These are phyloP conservation scores for Phyllosticta citriasiana DNA, from an alignment of 2,329 filamentous ascomycete genomes.

Conservation along the genomic window DNA sequence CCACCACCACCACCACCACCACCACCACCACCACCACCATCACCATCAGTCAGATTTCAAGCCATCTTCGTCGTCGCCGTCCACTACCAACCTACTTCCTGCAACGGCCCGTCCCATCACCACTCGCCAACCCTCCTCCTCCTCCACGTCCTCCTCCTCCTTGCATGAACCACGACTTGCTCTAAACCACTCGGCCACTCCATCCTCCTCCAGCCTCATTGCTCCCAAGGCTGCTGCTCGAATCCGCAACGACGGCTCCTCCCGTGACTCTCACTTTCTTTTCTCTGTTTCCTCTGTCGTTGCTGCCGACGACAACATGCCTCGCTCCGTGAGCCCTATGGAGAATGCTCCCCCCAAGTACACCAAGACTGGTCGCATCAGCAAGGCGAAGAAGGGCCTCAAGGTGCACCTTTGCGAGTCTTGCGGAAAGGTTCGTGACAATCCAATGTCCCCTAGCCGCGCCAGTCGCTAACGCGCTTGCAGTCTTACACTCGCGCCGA, in stretches of 20 bases:
- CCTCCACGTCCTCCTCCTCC: neutral
- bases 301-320: conserved; percentile 17
- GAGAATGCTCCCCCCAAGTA: conserved; percentile 24
- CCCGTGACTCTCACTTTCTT: conserved; percentile 14
- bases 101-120: neutral
- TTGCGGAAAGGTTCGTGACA: conserved; percentile 35
- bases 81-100: neutral
- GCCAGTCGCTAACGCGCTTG: neutral
- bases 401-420: conserved; percentile 36
- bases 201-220: conserved; percentile 1
- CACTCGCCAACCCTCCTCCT: neutral
- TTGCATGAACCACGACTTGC: conserved; percentile 7
- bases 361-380: conserved; percentile 37
- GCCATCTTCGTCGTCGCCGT: conserved; percentile 10
- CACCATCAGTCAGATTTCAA: neutral
- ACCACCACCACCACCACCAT: too few relatives aligned
- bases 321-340: conserved; percentile 24
- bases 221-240: conserved; percentile 6
- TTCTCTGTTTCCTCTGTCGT: neutral
- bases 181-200: conserved; percentile 1
- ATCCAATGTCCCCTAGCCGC: neutral
- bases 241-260: conserved; percentile 20
- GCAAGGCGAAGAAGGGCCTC: conserved; percentile 38
- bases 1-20: neutral
- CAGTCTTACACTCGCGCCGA: conserved; percentile 39